Evolutionary conservation across 495 filamentous ascomycete species (phyloP).

Genomic region (Aspergillus olivimuriae): DNA sequence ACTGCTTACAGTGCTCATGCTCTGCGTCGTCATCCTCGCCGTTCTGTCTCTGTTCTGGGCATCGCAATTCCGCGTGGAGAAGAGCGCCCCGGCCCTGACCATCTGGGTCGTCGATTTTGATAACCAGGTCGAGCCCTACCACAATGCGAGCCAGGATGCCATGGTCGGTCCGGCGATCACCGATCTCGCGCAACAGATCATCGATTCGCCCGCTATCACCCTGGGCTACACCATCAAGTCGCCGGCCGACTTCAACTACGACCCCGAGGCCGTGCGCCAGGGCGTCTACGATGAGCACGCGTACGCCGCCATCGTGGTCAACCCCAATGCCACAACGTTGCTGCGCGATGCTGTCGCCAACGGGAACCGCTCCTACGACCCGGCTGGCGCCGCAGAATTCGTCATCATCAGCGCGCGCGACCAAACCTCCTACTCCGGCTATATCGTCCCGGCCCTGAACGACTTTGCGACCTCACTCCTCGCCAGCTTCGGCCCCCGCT

Average conservation of each 20-base stretch:
- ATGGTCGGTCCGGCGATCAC: constrained; percentile 53
- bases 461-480: constrained; percentile 39
- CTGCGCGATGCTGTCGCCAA: constrained; percentile 49
- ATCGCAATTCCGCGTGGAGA: constrained; percentile 43
- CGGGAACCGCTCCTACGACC: constrained; percentile 59
- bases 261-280: constrained; percentile 53
- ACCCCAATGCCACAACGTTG: constrained; percentile 57
- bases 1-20: constrained; percentile 38
- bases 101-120: constrained; percentile 66
- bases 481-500: constrained; percentile 46
- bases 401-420: constrained; percentile 55
- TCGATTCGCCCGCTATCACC: constrained; percentile 21
- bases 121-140: constrained; percentile 46
- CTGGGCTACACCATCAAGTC: constrained; percentile 47
- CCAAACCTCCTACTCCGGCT: constrained; percentile 44
- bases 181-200: constrained; percentile 29
- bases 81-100: constrained; percentile 40
- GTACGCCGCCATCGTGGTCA: constrained; percentile 60
- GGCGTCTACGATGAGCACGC: constrained; percentile 56
- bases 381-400: constrained; percentile 53
- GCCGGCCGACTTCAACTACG: constrained; percentile 49
- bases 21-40: constrained; percentile 46
- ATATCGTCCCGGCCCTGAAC: constrained; percentile 47
- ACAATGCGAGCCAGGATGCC: constrained; percentile 25
- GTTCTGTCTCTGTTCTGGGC: constrained; percentile 59